phyloP scores from a whole-genome alignment of 768 basidiomycete genomes.

The Pleurotus sapidus region DNA sequence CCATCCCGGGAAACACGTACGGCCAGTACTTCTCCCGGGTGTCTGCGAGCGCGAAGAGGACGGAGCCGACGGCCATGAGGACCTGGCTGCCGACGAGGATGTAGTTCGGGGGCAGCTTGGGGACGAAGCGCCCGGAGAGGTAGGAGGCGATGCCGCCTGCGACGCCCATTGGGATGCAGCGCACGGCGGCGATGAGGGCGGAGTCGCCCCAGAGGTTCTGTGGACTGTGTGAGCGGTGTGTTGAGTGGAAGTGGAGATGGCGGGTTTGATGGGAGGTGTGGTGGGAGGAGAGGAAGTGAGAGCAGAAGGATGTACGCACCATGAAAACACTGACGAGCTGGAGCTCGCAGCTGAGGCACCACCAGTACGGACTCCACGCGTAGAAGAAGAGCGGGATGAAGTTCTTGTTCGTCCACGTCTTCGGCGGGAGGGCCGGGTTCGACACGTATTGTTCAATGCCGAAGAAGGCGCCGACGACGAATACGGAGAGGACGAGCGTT shows the following conservation, averaged over 20 bases:
- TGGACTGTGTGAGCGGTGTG: background rate
- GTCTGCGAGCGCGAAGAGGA: constrained; percentile 39
- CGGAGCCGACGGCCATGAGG: constrained; percentile 31
- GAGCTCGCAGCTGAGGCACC: constrained; percentile 28
- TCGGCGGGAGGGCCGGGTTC: constrained; percentile 25
- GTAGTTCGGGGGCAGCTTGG: background rate
- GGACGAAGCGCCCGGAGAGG: constrained; percentile 7
- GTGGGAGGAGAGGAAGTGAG: constrained; percentile 1
- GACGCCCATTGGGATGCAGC: constrained; percentile 17
- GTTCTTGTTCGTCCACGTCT: constrained; percentile 34
- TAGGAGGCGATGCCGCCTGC: constrained; percentile 4
- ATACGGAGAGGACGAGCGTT: constrained; percentile 39
- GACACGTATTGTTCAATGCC: constrained; percentile 34
- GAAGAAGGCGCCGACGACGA: constrained; percentile 37
- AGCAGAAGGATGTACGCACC: background rate
- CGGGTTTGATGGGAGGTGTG: background rate
- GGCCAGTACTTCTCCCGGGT: constrained; percentile 37
- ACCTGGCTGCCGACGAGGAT: constrained; percentile 36
- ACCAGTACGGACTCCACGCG: constrained; percentile 14
- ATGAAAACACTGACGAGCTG: constrained; percentile 25
- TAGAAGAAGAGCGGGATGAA: constrained; percentile 36
- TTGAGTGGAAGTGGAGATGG: constrained; percentile 15
- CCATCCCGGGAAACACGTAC: constrained; percentile 43
- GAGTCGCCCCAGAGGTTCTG: constrained; percentile 30
- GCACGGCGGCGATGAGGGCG: constrained; percentile 28